Percentiles rank a stretch among this genome's conserved stretches.
These are phyloP conservation scores for Trypanosoma boissoni DNA, from an alignment of 208 protist genomes.

Conservation along the genomic window DNA sequence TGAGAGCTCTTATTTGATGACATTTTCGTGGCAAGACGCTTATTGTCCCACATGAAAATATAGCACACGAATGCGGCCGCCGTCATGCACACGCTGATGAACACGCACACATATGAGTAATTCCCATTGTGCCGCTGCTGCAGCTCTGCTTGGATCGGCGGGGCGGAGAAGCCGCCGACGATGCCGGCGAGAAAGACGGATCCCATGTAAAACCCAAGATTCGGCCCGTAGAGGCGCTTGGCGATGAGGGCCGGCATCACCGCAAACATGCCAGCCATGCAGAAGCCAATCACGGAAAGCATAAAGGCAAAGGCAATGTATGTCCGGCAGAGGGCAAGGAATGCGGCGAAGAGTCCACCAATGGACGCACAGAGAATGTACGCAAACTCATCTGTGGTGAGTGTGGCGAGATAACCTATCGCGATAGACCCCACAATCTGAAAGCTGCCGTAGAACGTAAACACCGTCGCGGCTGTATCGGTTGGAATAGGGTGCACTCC, in stretches of 20 bases:
- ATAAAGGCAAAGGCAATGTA: slow-evolving; percentile 65
- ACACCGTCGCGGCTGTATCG: slow-evolving; percentile 60
- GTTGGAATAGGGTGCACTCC: slow-evolving; percentile 39
- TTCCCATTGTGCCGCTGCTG: slow-evolving; percentile 60
- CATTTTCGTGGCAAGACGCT: slow-evolving; percentile 16
- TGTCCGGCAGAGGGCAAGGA: slow-evolving; percentile 60
- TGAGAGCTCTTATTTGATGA: not conserved
- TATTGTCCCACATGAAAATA: slow-evolving; percentile 50
- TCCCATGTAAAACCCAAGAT: slow-evolving; percentile 79
- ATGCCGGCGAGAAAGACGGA: slow-evolving; percentile 64
- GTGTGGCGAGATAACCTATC: slow-evolving; percentile 50
- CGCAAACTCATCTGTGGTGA: slow-evolving; percentile 55
- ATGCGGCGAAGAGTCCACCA: slow-evolving; percentile 34
- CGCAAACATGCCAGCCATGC: slow-evolving; percentile 79
- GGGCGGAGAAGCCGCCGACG: slow-evolving; percentile 71
- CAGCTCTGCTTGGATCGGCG: slow-evolving; percentile 70
- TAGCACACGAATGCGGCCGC: slow-evolving; percentile 63
- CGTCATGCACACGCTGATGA: slow-evolving; percentile 69
- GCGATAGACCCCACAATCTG: slow-evolving; percentile 71
- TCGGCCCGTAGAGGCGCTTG: slow-evolving; percentile 65
- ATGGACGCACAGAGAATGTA: slow-evolving; percentile 54
- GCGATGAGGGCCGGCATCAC: slow-evolving; percentile 78
- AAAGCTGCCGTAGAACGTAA: slow-evolving; percentile 76
- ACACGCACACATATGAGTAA: slow-evolving; percentile 74
- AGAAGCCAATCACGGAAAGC: slow-evolving; percentile 66